A percentile compares a stretch with the other conserved stretches of the same genome.
These are phyloP conservation scores for Colletotrichum sp. DNA, from an alignment of 2,329 filamentous ascomycete genomes.

Conservation along the genomic window DNA sequence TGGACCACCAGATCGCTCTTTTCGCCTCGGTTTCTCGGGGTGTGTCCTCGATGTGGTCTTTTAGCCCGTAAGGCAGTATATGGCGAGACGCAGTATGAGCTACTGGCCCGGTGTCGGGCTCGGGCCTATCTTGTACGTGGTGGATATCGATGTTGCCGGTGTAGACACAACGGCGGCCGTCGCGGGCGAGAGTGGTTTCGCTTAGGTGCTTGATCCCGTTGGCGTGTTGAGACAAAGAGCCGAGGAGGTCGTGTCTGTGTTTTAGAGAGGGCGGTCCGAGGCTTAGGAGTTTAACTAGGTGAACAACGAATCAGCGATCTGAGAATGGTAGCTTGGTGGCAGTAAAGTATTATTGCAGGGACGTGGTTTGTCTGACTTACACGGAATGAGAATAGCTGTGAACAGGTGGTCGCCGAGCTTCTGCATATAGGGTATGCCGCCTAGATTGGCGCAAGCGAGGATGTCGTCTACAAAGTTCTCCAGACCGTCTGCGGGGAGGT, in stretches of 20 bases:
- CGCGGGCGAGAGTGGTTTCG: not conserved
- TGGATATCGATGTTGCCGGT: not conserved
- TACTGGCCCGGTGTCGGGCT: not conserved
- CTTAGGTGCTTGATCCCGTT: not conserved
- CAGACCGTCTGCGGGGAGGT: rapidly evolving
- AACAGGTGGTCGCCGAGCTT: not conserved
- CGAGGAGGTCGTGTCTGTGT: not conserved
- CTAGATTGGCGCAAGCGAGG: not conserved
- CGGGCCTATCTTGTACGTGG: not conserved
- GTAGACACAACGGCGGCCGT: not conserved
- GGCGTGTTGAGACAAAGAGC: not conserved
- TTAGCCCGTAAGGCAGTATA: not conserved
- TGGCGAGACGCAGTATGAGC: not conserved
- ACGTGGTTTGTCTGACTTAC: not conserved
- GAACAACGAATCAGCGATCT: not conserved
- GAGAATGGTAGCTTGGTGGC: not conserved
- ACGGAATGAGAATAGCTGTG: not conserved
- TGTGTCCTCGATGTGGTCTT: not conserved
- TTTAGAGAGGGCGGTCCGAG: not conserved
- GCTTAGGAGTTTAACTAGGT: not conserved
- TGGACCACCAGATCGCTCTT: not conserved
- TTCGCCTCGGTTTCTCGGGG: not conserved
- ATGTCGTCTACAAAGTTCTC: not conserved
- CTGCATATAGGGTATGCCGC: not conserved
- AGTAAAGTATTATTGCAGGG: too few species aligned